Percentiles rank a stretch among this genome's conserved stretches.
phyloP scores from a whole-genome alignment of 2,329 filamentous ascomycete genomes.

The Aquanectria penicillioides region DNA sequence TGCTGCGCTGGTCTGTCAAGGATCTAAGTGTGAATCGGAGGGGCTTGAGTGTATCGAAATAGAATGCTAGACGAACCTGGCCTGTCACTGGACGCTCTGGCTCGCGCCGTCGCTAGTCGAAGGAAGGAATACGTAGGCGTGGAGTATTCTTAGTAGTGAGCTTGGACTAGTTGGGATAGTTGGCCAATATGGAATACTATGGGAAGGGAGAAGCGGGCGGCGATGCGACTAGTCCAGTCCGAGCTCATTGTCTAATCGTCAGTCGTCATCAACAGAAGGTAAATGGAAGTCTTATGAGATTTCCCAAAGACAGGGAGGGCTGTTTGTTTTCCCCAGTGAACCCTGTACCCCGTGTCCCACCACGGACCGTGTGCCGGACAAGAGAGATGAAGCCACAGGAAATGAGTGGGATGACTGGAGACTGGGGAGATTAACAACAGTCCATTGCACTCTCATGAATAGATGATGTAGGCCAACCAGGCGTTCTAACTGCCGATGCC shows the following conservation, averaged over 20 bases:
- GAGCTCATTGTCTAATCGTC: neutral
- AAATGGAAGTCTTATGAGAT: neutral
- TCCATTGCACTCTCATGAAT: constrained; percentile 15
- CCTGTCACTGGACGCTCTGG: constrained; percentile 8
- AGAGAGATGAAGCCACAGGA: constrained; percentile 18
- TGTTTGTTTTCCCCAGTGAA: constrained; percentile 3
- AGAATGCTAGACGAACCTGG: constrained; percentile 13
- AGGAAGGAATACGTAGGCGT: constrained; percentile 1
- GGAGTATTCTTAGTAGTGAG: constrained; percentile 11
- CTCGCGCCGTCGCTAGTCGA: constrained; percentile 8
- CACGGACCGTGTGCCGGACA: constrained; percentile 15
- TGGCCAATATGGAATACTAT: constrained; percentile 1
- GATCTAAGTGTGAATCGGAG: neutral
- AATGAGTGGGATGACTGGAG: constrained; percentile 24
- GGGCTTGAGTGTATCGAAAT: constrained; percentile 9
- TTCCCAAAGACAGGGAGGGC: neutral
- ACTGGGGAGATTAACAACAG: constrained; percentile 21
- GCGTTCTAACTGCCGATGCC: constrained; percentile 13
- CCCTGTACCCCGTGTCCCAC: constrained; percentile 18
- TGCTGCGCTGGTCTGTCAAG: neutral
- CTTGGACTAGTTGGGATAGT: constrained; percentile 7
- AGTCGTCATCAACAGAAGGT: neutral
- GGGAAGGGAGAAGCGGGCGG: neutral
- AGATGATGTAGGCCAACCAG: constrained; percentile 11
- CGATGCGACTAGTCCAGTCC: neutral